Evolutionary conservation across 2,329 filamentous ascomycete genomes (phyloP).

Genomic region (Curvularia hawaiiensis): DNA sequence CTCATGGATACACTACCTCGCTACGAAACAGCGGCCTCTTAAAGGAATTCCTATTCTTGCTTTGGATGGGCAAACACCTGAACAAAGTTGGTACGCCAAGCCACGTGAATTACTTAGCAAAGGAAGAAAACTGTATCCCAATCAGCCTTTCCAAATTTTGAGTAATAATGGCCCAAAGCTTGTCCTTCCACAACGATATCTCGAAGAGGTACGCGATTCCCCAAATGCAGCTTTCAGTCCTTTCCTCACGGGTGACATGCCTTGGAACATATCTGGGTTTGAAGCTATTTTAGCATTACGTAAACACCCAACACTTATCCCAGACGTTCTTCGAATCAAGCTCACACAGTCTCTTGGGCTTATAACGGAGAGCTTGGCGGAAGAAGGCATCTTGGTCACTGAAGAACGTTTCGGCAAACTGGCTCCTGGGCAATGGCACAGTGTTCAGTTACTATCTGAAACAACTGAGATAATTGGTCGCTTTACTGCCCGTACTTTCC

Average conservation of each 20-base stretch:
- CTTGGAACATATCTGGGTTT: background rate
- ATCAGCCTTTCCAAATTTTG: background rate
- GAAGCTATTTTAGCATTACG: background rate
- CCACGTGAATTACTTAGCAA: background rate
- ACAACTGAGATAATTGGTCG: conserved; percentile 1
- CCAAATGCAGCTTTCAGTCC: background rate
- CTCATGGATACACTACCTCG: background rate
- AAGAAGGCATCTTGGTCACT: background rate
- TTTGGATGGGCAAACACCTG: background rate
- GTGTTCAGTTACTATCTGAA: background rate
- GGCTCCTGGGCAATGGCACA: background rate
- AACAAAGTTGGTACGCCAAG: background rate
- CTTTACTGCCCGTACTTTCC: background rate
- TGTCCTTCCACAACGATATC: background rate
- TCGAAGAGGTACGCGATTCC: background rate
- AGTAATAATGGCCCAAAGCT: background rate
- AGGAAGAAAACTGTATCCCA: conserved; percentile 1
- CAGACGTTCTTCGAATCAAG: background rate
- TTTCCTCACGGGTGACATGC: background rate
- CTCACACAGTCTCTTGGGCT: conserved; percentile 1
- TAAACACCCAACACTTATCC: background rate
- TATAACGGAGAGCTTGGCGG: background rate
- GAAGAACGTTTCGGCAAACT: conserved; percentile 1
- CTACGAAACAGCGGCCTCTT: conserved; percentile 3
- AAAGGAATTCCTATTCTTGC: background rate